phyloP scores from a whole-genome alignment of 2,329 filamentous ascomycete genomes.

The Fusarium fracticaudum region DNA sequence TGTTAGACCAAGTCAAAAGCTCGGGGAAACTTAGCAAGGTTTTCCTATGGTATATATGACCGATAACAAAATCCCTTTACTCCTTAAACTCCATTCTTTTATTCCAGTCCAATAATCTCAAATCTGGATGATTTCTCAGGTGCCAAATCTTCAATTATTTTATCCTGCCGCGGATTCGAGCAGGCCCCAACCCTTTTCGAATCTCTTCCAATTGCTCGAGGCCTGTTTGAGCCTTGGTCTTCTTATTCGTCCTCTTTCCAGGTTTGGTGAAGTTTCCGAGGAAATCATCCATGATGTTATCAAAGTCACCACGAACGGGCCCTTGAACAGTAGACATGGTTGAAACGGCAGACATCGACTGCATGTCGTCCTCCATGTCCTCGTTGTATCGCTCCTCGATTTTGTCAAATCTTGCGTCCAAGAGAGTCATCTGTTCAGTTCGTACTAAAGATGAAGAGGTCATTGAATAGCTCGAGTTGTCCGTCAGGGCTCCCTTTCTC shows the following conservation, averaged over 20 bases:
- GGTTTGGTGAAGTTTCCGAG: constrained; percentile 76
- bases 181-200: constrained; percentile 79
- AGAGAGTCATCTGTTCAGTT: constrained; percentile 84
- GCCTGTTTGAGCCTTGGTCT: constrained; percentile 81
- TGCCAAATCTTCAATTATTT: constrained; percentile 17
- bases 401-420: constrained; percentile 92
- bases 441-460: constrained; percentile 86
- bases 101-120: not conserved
- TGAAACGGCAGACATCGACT: constrained; percentile 69
- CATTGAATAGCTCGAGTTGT: constrained; percentile 90
- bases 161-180: constrained; percentile 61
- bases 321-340: constrained; percentile 74
- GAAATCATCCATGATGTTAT: constrained; percentile 93
- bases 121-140: not conserved
- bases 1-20: too few species aligned
- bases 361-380: constrained; percentile 60
- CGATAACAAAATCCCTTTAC: not conserved
- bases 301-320: constrained; percentile 80
- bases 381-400: constrained; percentile 80
- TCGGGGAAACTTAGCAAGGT: too few species aligned
- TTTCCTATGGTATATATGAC: too few species aligned
- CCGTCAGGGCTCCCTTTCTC: constrained; percentile 92
- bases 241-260: constrained; percentile 80
- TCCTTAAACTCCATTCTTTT: constrained; percentile 25
- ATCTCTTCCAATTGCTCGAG: constrained; percentile 93